Evolutionary conservation across 345 rosid genomes (phyloP).

Genomic region (Dipteronia dyeriana): DNA sequence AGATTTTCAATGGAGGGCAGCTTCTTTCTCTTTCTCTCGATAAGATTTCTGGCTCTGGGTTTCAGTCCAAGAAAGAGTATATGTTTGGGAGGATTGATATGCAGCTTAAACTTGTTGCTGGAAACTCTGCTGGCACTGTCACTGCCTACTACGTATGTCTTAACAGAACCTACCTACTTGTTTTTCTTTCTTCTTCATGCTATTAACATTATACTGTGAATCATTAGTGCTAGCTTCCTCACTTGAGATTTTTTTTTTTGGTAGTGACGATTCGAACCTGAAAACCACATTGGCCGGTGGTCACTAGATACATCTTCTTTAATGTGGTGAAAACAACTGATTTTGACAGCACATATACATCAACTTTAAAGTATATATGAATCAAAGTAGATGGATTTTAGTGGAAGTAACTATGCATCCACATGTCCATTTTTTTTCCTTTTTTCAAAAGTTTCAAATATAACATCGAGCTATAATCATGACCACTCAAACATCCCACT

Average conservation of each 20-base stretch:
- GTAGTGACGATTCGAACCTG: too few relatives aligned
- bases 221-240: background rate
- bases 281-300: too few relatives aligned
- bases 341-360: too few relatives aligned
- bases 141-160: conserved; percentile 55
- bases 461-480: background rate
- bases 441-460: background rate
- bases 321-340: background rate
- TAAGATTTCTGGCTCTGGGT: conserved; percentile 65
- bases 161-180: background rate
- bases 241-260: background rate
- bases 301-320: background rate
- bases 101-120: conserved; percentile 70
- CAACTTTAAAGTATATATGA: too few relatives aligned
- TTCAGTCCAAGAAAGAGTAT: conserved; percentile 57
- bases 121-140: conserved; percentile 73
- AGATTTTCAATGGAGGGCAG: conserved; percentile 52
- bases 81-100: conserved; percentile 59
- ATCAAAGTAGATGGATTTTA: too few relatives aligned
- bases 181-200: background rate
- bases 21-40: conserved; percentile 58
- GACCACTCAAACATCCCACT: background rate
- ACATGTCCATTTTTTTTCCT: background rate
- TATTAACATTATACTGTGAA: background rate
- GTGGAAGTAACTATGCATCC: too few relatives aligned